phyloP scores from a whole-genome alignment of 345 rosid species.

The Pistacia atlantica region DNA sequence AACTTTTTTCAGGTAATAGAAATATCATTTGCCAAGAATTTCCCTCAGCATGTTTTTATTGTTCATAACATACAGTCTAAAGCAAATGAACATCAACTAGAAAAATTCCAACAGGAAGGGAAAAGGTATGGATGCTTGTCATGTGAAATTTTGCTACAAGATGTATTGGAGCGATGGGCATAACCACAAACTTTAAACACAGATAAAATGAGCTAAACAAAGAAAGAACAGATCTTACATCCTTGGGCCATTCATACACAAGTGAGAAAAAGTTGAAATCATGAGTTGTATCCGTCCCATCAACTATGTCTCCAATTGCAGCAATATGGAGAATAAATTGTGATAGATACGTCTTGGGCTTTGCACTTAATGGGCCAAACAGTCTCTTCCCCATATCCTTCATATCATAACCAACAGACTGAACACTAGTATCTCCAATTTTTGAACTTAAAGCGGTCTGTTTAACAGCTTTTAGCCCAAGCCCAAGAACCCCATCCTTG shows the following conservation, averaged over 20 bases:
- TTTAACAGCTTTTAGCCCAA: slow-evolving; percentile 70
- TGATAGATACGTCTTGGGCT: slow-evolving; percentile 83
- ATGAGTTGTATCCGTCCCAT: slow-evolving; percentile 97
- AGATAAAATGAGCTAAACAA: slow-evolving; percentile 12
- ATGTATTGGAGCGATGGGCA: not conserved
- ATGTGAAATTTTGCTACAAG: slow-evolving; percentile 1
- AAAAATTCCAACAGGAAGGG: not conserved
- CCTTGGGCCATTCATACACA: slow-evolving; percentile 97
- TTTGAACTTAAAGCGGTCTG: slow-evolving; percentile 46
- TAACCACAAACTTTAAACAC: not conserved
- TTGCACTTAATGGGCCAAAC: slow-evolving; percentile 77
- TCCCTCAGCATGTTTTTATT: not conserved
- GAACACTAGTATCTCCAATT: slow-evolving; percentile 48
- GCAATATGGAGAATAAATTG: slow-evolving; percentile 95
- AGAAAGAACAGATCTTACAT: slow-evolving; percentile 56
- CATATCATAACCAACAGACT: slow-evolving; percentile 55
- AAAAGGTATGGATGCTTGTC: not conserved
- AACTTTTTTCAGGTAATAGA: not conserved
- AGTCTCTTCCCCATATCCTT: slow-evolving; percentile 77
- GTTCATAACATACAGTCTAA: not conserved
- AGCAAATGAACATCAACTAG: slow-evolving; percentile 3
- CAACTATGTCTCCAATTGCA: slow-evolving; percentile 98
- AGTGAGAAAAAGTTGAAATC: slow-evolving; percentile 97
- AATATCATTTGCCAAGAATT: not conserved
- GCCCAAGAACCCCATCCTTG: slow-evolving; percentile 84